These are phyloP conservation scores for Fomitopsis schrenkii DNA, from an alignment of 1,284 basidiomycete species.

Conservation along the genomic window DNA sequence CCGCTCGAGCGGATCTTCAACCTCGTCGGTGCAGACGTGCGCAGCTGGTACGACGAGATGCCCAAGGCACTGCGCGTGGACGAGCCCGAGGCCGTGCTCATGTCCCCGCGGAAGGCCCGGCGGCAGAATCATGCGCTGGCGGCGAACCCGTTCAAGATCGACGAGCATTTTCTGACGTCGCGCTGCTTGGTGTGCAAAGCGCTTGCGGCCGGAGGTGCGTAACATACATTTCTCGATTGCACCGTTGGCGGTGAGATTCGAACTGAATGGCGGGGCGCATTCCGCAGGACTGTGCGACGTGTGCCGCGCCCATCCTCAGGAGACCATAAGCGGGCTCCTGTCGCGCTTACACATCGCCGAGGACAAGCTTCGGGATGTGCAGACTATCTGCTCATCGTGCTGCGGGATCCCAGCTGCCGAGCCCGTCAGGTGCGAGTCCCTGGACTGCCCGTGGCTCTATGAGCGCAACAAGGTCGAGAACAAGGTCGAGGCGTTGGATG, in stretches of 20 bases:
- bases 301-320: slow-evolving; percentile 52
- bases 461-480: slow-evolving; percentile 63
- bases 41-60: slow-evolving; percentile 88
- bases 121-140: slow-evolving; percentile 22
- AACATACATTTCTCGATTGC: not conserved
- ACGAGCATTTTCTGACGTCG: slow-evolving; percentile 72
- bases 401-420: slow-evolving; percentile 53
- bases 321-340: slow-evolving; percentile 58
- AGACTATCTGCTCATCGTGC: slow-evolving; percentile 73
- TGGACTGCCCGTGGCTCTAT: slow-evolving; percentile 84
- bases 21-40: slow-evolving; percentile 87
- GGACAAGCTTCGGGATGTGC: slow-evolving; percentile 49
- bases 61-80: slow-evolving; percentile 50
- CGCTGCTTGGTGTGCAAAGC: slow-evolving; percentile 70
- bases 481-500: slow-evolving; percentile 45
- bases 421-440: slow-evolving; percentile 69
- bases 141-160: slow-evolving; percentile 51
- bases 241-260: not conserved
- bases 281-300: slow-evolving; percentile 60
- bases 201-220: slow-evolving; percentile 50
- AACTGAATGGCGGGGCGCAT: not conserved
- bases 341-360: slow-evolving; percentile 58
- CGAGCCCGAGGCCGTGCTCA: slow-evolving; percentile 26
- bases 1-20: slow-evolving; percentile 91
- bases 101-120: slow-evolving; percentile 47